Evolutionary conservation across 495 filamentous ascomycete genomes (phyloP).

Genomic region (Stereocaulon alpinum): DNA sequence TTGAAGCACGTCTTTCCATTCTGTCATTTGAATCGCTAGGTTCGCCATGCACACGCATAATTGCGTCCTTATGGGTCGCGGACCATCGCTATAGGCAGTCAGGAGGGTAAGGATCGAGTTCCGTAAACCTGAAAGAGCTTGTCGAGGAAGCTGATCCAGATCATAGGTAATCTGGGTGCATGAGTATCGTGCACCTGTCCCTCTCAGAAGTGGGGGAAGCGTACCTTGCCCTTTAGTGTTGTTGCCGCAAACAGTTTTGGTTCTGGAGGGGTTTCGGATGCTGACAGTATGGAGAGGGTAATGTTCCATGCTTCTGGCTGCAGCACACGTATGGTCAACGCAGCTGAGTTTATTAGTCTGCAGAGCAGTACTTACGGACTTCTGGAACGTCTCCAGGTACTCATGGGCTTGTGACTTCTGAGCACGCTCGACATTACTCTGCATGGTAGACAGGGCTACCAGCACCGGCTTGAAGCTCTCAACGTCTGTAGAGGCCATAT

Average conservation of each 20-base stretch:
- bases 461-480: slow-evolving; percentile 74
- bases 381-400: slow-evolving; percentile 92
- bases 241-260: slow-evolving; percentile 93
- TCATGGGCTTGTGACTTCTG: slow-evolving; percentile 85
- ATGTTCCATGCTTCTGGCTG: slow-evolving; percentile 84
- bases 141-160: slow-evolving; percentile 71
- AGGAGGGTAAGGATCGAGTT: slow-evolving; percentile 73
- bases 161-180: slow-evolving; percentile 64
- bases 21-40: slow-evolving; percentile 87
- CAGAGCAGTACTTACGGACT: slow-evolving; percentile 60
- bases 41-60: slow-evolving; percentile 90
- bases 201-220: slow-evolving; percentile 12
- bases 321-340: slow-evolving; percentile 1
- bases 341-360: neutral
- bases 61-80: slow-evolving; percentile 85
- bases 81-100: slow-evolving; percentile 65
- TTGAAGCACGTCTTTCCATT: slow-evolving; percentile 88
- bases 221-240: slow-evolving; percentile 94
- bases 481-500: slow-evolving; percentile 57
- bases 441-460: slow-evolving; percentile 82
- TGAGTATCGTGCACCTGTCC: slow-evolving; percentile 23
- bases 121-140: slow-evolving; percentile 63
- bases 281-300: slow-evolving; percentile 76
- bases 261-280: slow-evolving; percentile 58
- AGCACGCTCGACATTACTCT: slow-evolving; percentile 63